Evolutionary conservation across 2,329 filamentous ascomycete genomes (phyloP).

Genomic region (Dothidotthia symphoricarpi): DNA sequence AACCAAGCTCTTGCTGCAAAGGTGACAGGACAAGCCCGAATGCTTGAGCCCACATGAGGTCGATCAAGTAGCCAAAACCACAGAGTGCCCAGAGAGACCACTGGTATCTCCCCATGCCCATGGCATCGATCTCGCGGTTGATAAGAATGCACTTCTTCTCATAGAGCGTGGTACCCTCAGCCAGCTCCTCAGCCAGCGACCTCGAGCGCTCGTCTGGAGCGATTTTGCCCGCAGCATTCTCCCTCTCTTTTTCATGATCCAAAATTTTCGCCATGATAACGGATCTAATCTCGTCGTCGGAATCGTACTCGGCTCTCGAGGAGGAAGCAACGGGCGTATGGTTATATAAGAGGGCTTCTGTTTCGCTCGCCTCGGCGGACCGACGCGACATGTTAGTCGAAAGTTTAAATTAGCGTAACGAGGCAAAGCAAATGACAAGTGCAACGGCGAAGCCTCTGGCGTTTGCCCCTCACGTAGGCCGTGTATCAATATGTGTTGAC

Average conservation of each 20-base stretch:
- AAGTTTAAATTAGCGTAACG: no score
- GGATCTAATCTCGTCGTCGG: no score
- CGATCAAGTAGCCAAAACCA: slow-evolving; percentile 57
- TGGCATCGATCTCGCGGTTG: slow-evolving; percentile 51
- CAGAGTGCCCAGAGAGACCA: slow-evolving; percentile 55
- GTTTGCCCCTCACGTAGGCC: no score
- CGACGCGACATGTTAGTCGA: no score
- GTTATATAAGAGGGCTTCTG: no score
- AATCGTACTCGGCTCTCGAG: no score
- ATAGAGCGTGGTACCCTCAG: slow-evolving; percentile 31
- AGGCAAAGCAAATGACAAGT: no score
- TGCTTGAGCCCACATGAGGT: slow-evolving; percentile 59
- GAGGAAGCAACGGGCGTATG: no score
- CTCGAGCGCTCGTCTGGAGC: neutral
- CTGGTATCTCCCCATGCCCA: slow-evolving; percentile 56
- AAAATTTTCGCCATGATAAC: neutral
- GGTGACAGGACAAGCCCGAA: slow-evolving; percentile 57
- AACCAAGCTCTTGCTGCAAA: slow-evolving; percentile 58
- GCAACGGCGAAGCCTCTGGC: no score
- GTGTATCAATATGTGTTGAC: no score
- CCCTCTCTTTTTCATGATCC: slow-evolving; percentile 3
- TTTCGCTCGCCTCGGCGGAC: no score
- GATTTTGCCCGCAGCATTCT: neutral
- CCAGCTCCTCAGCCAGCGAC: slow-evolving; percentile 8
- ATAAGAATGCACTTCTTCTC: slow-evolving; percentile 48